Evolutionary conservation across 768 basidiomycete genomes (phyloP).

Genomic region (Hirschioporus abietinus): DNA sequence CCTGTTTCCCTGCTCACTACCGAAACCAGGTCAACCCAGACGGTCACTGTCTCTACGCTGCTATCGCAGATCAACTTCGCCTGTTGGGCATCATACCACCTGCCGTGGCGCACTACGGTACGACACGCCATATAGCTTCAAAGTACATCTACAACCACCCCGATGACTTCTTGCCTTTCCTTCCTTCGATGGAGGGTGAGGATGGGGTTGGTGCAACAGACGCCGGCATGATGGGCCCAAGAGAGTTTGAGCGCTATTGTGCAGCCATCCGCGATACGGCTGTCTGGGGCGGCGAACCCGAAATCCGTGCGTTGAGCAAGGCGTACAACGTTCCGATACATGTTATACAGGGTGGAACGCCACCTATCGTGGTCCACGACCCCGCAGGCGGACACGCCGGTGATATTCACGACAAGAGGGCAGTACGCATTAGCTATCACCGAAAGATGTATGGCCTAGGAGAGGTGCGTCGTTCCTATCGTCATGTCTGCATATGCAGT

Average conservation of each 20-base stretch:
- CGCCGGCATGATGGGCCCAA: slow-evolving; percentile 64
- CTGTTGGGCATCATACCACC: slow-evolving; percentile 62
- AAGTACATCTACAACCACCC: slow-evolving; percentile 76
- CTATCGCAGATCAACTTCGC: slow-evolving; percentile 86
- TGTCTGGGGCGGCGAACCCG: slow-evolving; percentile 98
- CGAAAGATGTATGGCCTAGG: slow-evolving; percentile 92
- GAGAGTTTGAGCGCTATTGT: slow-evolving; percentile 73
- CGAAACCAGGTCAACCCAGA: slow-evolving; percentile 77
- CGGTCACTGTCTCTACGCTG: slow-evolving; percentile 94
- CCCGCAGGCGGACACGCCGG: slow-evolving; percentile 35
- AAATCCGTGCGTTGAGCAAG: slow-evolving; percentile 84
- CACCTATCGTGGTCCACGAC: slow-evolving; percentile 79
- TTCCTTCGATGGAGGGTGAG: slow-evolving; percentile 69
- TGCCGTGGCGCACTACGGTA: slow-evolving; percentile 51
- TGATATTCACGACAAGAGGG: slow-evolving; percentile 28
- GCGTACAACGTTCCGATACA: slow-evolving; percentile 83
- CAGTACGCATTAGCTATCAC: slow-evolving; percentile 84
- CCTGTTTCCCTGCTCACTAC: background rate
- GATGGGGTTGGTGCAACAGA: slow-evolving; percentile 59
- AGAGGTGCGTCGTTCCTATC: slow-evolving; percentile 55
- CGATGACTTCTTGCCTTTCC: slow-evolving; percentile 90
- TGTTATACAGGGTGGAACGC: slow-evolving; percentile 79
- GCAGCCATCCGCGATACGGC: slow-evolving; percentile 70
- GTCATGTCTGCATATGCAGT: slow-evolving; percentile 4
- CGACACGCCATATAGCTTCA: slow-evolving; percentile 65